Base-by-base conservation (phyloP, 2,329 filamentous ascomycete species). In the Fusarium sp. region DNA sequence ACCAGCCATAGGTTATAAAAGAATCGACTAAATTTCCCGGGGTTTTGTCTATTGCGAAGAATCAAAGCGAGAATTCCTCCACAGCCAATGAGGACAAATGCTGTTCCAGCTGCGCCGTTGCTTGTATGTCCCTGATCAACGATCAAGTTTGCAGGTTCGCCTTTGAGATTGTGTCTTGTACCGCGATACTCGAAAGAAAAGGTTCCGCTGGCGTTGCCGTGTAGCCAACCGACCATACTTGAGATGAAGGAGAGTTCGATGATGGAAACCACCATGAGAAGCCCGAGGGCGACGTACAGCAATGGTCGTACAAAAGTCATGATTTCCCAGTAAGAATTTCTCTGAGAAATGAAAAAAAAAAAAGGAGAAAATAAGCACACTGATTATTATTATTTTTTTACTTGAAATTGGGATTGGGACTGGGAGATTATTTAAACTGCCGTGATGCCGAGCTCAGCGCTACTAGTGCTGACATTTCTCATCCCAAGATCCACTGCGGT, bases 81-180 rank as follows among this genome's bases (percentile, higher is more conserved):
- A 1, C 69, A 60, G n/a, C 77, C 77, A 31, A 79, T 55, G 33
- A 77, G 66, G 25, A 79, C 36, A 7, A 79, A 76, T 20, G 74
- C 77, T 18, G 77, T 79, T 33, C 77, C 77, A 1, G 77, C 73
- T 7, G 77, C 77, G 5, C 76, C 77, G 54, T 79, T 79, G 67
- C 71, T 76, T 20, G 76, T 77, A 41, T 79, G 77, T 2, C 77
- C 77, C 11, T 79, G 77, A 4, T 79, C 75, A 25, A 62, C 25
- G n/a, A 79, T 62, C 11, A 79, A 29, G 27, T 78, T 76, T 20
- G 66, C 71, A 6, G 77, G 77, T 9, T 73, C 65, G 17, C 76
- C 75, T 15, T 64, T 69, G 7, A 79, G 44, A 3, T 68, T 8
- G 22, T 65, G 49, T 15, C 38, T 61, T 11, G 71, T 62, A 9